These are phyloP conservation scores for Caloboletus firmus DNA, from an alignment of 1,284 basidiomycete genomes.

Conservation along the genomic window DNA sequence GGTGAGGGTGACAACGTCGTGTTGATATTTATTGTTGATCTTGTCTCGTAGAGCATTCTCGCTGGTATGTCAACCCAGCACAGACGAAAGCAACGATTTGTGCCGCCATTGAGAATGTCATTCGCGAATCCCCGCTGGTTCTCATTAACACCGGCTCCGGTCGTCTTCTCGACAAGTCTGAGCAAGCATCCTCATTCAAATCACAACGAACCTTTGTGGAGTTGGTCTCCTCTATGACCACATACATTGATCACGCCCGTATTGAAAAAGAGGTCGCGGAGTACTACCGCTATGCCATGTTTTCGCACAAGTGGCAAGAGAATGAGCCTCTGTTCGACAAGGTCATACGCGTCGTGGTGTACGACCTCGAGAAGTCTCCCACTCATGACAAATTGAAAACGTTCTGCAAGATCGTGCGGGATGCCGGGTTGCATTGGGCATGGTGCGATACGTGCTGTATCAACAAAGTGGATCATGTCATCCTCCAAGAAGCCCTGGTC, in stretches of 20 bases:
- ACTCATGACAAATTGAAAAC: background rate
- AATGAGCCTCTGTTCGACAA: background rate
- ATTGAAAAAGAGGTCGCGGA: background rate
- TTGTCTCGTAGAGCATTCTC: background rate
- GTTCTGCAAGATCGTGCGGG: background rate
- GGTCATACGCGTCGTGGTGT: background rate
- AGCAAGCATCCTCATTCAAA: background rate
- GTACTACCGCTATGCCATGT: background rate
- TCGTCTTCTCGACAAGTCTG: background rate
- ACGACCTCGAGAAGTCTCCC: background rate
- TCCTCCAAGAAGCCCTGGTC: constrained; percentile 11
- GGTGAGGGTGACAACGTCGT: background rate
- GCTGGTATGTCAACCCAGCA: background rate
- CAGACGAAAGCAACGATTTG: background rate
- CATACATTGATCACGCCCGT: background rate
- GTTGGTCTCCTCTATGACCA: background rate
- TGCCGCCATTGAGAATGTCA: background rate
- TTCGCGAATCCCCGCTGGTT: background rate
- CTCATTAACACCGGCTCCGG: background rate
- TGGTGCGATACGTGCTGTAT: background rate
- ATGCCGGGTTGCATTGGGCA: background rate
- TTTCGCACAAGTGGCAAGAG: background rate
- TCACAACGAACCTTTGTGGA: background rate
- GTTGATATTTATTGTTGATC: background rate
- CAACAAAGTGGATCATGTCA: constrained; percentile 2